Conservation (phyloP, 305 asterid species). For the Fraxinus platypoda region DNA sequence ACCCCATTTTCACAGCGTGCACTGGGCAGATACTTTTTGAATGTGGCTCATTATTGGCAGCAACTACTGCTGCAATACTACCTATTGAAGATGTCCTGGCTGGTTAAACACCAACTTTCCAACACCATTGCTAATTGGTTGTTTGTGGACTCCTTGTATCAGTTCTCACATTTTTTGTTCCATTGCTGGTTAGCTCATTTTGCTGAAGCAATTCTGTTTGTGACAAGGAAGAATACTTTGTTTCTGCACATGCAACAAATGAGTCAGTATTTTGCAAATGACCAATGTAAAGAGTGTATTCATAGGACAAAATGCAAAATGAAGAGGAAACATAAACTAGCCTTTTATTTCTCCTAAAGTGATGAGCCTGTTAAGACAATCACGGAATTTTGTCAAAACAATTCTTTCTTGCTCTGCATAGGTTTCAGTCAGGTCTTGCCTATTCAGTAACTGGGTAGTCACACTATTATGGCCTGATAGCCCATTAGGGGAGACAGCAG, state of each 20-base stretch:
- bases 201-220: slow-evolving; percentile 34
- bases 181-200: slow-evolving; percentile 37
- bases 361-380: slow-evolving; percentile 89
- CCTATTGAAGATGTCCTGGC: slow-evolving; percentile 35
- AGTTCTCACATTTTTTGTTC: slow-evolving; percentile 36
- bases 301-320: slow-evolving; percentile 12
- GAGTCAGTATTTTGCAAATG: slow-evolving; percentile 11
- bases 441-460: slow-evolving; percentile 49
- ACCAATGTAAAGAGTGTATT: not conserved
- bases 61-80: slow-evolving; percentile 32
- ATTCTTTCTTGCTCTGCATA: slow-evolving; percentile 92
- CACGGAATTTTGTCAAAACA: slow-evolving; percentile 81
- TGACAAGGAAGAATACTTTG: slow-evolving; percentile 59
- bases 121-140: slow-evolving; percentile 50
- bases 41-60: not conserved
- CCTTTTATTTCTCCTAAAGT: slow-evolving; percentile 90
- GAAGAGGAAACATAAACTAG: slow-evolving; percentile 34
- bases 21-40: not conserved
- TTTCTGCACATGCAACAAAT: slow-evolving; percentile 45
- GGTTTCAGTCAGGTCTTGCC: slow-evolving; percentile 56
- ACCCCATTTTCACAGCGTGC: slow-evolving; percentile 48
- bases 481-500: slow-evolving; percentile 55
- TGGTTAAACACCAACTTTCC: slow-evolving; percentile 29
- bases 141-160: slow-evolving; percentile 37
- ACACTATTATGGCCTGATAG: slow-evolving; percentile 38